Evolutionary conservation across 2,329 filamentous ascomycete species (phyloP).

Genomic region (Boeremia lycopersici): DNA sequence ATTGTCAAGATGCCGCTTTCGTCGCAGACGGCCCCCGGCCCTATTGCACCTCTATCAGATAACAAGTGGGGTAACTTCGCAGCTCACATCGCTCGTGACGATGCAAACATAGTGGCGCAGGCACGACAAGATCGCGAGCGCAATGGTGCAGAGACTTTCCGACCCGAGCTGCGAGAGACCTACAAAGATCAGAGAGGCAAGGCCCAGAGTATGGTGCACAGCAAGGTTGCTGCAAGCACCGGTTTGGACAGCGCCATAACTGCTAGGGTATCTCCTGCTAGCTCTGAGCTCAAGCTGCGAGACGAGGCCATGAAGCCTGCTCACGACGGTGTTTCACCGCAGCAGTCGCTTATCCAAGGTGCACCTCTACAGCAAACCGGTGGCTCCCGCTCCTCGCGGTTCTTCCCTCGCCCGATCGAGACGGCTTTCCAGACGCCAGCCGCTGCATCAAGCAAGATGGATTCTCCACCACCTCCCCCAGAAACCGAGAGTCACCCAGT

Average conservation of each 20-base stretch:
- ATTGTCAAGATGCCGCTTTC: slow-evolving; percentile 21
- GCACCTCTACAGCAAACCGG: slow-evolving; percentile 33
- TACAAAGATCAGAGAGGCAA: slow-evolving; percentile 41
- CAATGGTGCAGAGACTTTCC: slow-evolving; percentile 33
- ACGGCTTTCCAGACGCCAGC: slow-evolving; percentile 24
- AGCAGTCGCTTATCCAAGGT: slow-evolving; percentile 28
- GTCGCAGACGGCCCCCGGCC: slow-evolving; percentile 25
- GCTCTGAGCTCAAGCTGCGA: slow-evolving; percentile 31
- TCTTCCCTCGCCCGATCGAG: slow-evolving; percentile 44
- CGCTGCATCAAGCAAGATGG: slow-evolving; percentile 29
- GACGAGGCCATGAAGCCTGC: slow-evolving; percentile 33
- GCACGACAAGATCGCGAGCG: slow-evolving; percentile 38
- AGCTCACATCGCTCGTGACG: slow-evolving; percentile 39
- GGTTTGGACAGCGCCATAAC: slow-evolving; percentile 19
- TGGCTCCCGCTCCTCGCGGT: slow-evolving; percentile 44
- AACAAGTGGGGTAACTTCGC: slow-evolving; percentile 43
- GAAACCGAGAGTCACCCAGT: slow-evolving; percentile 76
- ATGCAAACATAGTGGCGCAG: slow-evolving; percentile 31
- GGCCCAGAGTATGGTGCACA: slow-evolving; percentile 37
- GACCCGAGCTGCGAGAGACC: slow-evolving; percentile 42
- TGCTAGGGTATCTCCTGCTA: slow-evolving; percentile 14
- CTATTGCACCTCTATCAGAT: slow-evolving; percentile 38
- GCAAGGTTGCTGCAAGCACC: slow-evolving; percentile 28
- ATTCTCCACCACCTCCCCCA: slow-evolving; percentile 61
- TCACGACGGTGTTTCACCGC: slow-evolving; percentile 32